Evolutionary conservation across 75 land plant genomes (phyloP).

Genomic region (Pseudotsuga menziesii): DNA sequence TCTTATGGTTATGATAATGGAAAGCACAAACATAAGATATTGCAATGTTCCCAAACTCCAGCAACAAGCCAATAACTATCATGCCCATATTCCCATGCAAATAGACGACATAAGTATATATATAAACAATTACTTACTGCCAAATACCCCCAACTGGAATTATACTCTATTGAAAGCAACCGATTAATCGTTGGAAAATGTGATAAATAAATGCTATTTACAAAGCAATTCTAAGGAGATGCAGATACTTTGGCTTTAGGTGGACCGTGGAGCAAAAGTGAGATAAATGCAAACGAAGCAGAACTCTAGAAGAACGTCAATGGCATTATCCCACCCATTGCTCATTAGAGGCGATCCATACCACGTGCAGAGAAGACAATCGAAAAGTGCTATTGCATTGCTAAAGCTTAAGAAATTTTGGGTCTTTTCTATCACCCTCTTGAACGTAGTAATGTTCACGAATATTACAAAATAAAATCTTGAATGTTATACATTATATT

Average conservation of each 20-base stretch:
- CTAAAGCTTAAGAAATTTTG: slow-evolving; percentile 63
- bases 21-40: slow-evolving; percentile 18
- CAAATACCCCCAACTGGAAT: too few species aligned
- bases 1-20: slow-evolving; percentile 39
- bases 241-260: too few species aligned
- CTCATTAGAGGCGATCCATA: slow-evolving; percentile 65
- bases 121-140: too few species aligned
- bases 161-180: too few species aligned
- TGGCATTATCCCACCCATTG: slow-evolving; percentile 44
- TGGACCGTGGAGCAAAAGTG: slow-evolving; percentile 27
- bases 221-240: too few species aligned
- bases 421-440: slow-evolving; percentile 53
- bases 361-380: slow-evolving; percentile 62
- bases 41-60: slow-evolving; percentile 23
- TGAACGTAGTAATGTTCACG: slow-evolving; percentile 30
- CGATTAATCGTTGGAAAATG: too few species aligned
- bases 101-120: too few species aligned
- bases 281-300: slow-evolving; percentile 47
- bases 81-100: too few species aligned
- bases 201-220: too few species aligned
- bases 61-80: not conserved
- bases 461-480: too few species aligned
- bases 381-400: slow-evolving; percentile 57
- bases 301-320: slow-evolving; percentile 45
- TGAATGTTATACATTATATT: too few species aligned